These are phyloP conservation scores for Gillenia trifoliata DNA, from an alignment of 306 rosid genomes.

Conservation along the genomic window DNA sequence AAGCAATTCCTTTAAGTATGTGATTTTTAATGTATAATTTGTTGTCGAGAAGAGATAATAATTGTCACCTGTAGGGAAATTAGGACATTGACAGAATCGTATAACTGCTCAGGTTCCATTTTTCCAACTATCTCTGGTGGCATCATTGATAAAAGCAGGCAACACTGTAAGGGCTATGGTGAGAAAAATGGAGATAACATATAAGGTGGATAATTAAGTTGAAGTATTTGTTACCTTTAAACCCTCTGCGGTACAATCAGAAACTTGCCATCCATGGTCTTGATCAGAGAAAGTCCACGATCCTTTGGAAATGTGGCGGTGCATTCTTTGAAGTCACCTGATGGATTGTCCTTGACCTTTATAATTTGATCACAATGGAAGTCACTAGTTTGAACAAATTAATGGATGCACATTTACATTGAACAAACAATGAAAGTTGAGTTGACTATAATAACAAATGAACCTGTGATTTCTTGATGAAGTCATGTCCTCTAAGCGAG, in stretches of 20 bases:
- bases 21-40: too few species aligned
- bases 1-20: too few species aligned
- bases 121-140: too few species aligned
- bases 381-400: neutral
- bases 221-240: conserved; percentile 40
- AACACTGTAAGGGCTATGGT: too few species aligned
- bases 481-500: conserved; percentile 56
- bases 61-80: conserved; percentile 30
- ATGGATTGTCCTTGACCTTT: conserved; percentile 60
- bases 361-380: neutral
- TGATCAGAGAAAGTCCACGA: conserved; percentile 77
- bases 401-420: too few species aligned
- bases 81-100: too few species aligned
- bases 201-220: too few species aligned
- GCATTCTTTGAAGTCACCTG: conserved; percentile 55
- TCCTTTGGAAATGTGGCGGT: conserved; percentile 69
- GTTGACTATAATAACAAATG: too few species aligned
- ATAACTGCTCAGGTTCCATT: too few species aligned
- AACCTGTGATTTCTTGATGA: conserved; percentile 67
- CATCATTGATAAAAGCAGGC: too few species aligned
- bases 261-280: conserved; percentile 81
- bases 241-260: conserved; percentile 78
- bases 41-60: too few species aligned
- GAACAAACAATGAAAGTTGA: too few species aligned
- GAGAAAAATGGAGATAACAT: neutral